Evolutionary conservation across 257 asterid species (phyloP).

Genomic region (Plantago elongata): DNA sequence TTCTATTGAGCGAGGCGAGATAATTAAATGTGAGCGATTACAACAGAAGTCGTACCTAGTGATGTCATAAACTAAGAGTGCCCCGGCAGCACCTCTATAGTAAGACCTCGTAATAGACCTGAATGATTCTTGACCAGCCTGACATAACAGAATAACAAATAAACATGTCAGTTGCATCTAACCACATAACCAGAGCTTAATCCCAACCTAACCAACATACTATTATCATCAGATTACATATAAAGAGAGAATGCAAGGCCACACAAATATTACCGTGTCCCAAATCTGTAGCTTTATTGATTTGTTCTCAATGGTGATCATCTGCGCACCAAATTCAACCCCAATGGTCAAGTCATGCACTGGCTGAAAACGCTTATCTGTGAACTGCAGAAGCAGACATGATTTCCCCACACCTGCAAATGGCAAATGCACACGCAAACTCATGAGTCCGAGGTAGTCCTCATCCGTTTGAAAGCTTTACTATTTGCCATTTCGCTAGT

Average conservation of each 20-base stretch:
- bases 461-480: no score
- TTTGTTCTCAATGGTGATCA: conserved; percentile 64
- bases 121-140: conserved; percentile 93
- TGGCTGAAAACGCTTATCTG: conserved; percentile 79
- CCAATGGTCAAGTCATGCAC: conserved; percentile 82
- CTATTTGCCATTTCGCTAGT: no score
- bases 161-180: not conserved
- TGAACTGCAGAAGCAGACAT: conserved; percentile 75
- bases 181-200: not conserved
- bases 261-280: conserved; percentile 53
- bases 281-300: conserved; percentile 75
- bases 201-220: not conserved
- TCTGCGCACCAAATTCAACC: conserved; percentile 71
- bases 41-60: conserved; percentile 43
- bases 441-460: no score
- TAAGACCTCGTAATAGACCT: conserved; percentile 73
- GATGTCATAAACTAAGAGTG: conserved; percentile 80
- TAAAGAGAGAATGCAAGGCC: no score
- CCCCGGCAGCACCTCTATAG: conserved; percentile 89
- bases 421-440: no score
- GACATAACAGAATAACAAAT: conserved; percentile 5
- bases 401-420: conserved; percentile 80
- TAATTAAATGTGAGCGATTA: no score
- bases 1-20: no score
- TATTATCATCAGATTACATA: no score